These are phyloP conservation scores for Anethum foeniculum DNA, from an alignment of 140 eudicot species.

Conservation along the genomic window DNA sequence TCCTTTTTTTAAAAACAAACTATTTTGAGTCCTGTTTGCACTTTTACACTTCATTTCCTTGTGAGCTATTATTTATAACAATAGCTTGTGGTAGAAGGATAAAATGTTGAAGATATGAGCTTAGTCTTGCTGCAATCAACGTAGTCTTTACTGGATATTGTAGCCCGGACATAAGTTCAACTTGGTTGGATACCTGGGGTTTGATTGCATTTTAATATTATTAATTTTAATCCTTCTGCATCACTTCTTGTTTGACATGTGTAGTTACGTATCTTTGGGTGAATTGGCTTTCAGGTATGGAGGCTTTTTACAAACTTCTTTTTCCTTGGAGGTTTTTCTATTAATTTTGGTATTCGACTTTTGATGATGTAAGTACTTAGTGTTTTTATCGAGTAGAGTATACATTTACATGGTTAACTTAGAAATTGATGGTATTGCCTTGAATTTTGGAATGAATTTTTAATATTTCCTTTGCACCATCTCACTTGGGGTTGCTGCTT, in stretches of 20 bases:
- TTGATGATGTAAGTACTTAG: constrained; percentile 59
- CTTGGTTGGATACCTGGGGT: background rate
- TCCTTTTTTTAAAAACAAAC: background rate
- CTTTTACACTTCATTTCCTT: background rate
- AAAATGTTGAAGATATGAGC: background rate
- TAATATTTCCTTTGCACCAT: background rate
- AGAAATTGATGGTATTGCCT: background rate
- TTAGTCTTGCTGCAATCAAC: background rate
- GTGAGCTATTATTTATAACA: background rate
- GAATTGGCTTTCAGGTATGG: constrained; percentile 45
- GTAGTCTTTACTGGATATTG: background rate
- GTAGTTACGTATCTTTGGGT: background rate
- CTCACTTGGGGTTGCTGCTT: constrained; percentile 14
- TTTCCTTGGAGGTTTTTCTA: constrained; percentile 73
- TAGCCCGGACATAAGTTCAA: background rate
- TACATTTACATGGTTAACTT: background rate
- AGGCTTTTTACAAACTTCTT: constrained; percentile 69
- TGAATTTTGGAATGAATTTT: background rate
- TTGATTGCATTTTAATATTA: background rate
- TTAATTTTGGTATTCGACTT: constrained; percentile 80
- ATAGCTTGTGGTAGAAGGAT: background rate
- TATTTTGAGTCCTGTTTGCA: background rate
- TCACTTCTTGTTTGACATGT: background rate
- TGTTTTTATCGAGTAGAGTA: background rate
- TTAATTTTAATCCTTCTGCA: background rate